Percentiles rank a stretch among this genome's conserved stretches.
Conservation (phyloP, 495 filamentous ascomycete genomes). For the Elasticomyces elasticus region DNA sequence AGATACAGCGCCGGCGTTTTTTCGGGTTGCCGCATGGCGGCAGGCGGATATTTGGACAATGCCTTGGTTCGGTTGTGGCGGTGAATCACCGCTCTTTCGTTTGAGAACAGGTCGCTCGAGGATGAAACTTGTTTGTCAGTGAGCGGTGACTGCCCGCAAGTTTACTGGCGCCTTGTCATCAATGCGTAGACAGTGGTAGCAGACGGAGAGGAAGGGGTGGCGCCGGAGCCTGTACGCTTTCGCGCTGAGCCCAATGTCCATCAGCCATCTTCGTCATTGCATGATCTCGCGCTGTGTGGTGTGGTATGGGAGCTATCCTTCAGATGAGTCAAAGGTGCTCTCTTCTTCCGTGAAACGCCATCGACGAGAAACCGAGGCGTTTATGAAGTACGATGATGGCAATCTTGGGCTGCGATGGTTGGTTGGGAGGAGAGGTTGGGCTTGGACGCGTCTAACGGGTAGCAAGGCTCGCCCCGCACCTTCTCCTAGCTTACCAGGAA, state of each 20-base stretch:
- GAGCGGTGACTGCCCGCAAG: too few species aligned
- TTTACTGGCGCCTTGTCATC: too few species aligned
- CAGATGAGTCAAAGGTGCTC: neutral
- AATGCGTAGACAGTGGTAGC: too few species aligned
- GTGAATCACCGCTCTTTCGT: neutral
- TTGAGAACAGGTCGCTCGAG: neutral
- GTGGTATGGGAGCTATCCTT: neutral
- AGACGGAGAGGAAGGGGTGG: too few species aligned
- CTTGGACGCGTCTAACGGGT: neutral
- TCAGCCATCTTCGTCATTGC: neutral
- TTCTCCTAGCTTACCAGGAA: neutral
- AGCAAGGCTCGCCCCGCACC: neutral
- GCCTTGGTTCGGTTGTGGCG: neutral
- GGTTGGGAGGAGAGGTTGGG: neutral
- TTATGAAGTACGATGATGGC: constrained; percentile 4
- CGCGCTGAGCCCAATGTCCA: neutral
- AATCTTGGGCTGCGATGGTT: neutral
- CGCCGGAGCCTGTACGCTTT: too few species aligned
- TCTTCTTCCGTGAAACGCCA: neutral
- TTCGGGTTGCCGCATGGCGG: too few species aligned
- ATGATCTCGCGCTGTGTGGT: neutral
- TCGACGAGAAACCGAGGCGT: neutral
- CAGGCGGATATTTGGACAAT: neutral
- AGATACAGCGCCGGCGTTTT: too few species aligned
- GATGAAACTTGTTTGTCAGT: neutral